Conservation (phyloP, 495 filamentous ascomycete genomes). For the Platismatia glauca region DNA sequence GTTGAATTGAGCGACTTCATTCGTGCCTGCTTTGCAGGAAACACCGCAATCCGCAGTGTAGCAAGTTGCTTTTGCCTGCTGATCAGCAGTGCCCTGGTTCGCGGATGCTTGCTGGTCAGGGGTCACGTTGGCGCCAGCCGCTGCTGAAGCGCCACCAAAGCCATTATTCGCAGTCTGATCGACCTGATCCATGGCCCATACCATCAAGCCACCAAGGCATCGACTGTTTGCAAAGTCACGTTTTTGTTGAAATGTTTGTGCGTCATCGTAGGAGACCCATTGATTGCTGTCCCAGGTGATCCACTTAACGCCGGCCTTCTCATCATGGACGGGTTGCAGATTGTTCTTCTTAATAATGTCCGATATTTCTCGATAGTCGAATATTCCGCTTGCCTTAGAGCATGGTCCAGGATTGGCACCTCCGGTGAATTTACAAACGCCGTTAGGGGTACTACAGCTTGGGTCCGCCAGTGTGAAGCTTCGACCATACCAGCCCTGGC, state of each 20-base stretch:
- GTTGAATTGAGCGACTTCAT: slow-evolving; percentile 21
- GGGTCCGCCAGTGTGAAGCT: not conserved
- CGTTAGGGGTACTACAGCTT: not conserved
- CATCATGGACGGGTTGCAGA: not conserved
- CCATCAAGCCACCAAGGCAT: not conserved
- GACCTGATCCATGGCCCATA: slow-evolving; percentile 20
- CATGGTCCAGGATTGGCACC: not conserved
- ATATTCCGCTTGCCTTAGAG: not conserved
- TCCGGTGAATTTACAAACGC: not conserved
- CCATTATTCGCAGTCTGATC: slow-evolving; percentile 12
- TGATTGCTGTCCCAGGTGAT: not conserved
- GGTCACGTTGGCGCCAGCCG: no score
- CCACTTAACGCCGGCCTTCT: not conserved
- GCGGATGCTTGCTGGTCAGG: no score
- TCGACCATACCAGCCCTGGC: not conserved
- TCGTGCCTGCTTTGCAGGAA: slow-evolving; percentile 19
- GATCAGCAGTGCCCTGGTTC: no score
- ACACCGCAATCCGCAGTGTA: no score
- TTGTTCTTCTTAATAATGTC: not conserved
- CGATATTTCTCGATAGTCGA: not conserved
- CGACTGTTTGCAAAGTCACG: not conserved
- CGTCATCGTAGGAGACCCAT: not conserved
- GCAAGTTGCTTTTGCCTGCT: no score
- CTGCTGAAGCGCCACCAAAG: no score
- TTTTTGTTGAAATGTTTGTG: not conserved